These are phyloP conservation scores for Blyttiomyces sp. DNA, from an alignment of 371 early-diverging fungal genomes.

Conservation along the genomic window DNA sequence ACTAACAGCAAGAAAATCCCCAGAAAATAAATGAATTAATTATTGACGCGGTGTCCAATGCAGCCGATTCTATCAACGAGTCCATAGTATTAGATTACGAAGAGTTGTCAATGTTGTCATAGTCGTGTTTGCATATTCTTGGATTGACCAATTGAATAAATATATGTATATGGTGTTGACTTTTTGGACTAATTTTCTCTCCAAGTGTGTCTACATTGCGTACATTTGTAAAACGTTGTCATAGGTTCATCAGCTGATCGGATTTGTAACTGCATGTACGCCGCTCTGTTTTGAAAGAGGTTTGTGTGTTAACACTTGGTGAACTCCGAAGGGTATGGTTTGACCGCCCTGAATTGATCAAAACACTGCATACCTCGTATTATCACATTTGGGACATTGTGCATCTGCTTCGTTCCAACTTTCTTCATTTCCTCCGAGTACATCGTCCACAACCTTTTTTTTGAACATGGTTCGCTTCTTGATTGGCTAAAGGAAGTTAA, in stretches of 20 bases:
- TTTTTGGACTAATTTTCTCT: slow-evolving; percentile 18
- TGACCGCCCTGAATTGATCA: too few species aligned
- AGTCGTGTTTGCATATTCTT: too few species aligned
- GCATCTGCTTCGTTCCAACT: slow-evolving; percentile 87
- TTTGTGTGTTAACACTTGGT: neutral
- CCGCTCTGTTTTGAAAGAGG: slow-evolving; percentile 60
- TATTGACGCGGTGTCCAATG: too few species aligned
- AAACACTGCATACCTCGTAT: slow-evolving; percentile 40
- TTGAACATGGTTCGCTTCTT: slow-evolving; percentile 56
- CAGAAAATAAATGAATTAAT: too few species aligned
- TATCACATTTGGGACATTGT: slow-evolving; percentile 86
- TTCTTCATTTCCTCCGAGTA: slow-evolving; percentile 81
- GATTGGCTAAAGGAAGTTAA: slow-evolving; percentile 18
- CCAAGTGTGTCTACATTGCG: slow-evolving; percentile 20
- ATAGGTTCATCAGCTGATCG: slow-evolving; percentile 96
- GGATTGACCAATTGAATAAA: too few species aligned
- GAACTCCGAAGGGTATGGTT: neutral
- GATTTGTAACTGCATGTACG: slow-evolving; percentile 91
- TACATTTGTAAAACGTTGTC: slow-evolving; percentile 75
- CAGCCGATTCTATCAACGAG: too few species aligned
- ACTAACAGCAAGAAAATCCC: too few species aligned
- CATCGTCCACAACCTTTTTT: slow-evolving; percentile 89
- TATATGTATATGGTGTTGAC: too few species aligned
- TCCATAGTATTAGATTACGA: too few species aligned
- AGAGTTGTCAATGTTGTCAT: too few species aligned